These are phyloP conservation scores for Fusarium vanettenii DNA, from an alignment of 2,329 filamentous ascomycete genomes.

Conservation along the genomic window DNA sequence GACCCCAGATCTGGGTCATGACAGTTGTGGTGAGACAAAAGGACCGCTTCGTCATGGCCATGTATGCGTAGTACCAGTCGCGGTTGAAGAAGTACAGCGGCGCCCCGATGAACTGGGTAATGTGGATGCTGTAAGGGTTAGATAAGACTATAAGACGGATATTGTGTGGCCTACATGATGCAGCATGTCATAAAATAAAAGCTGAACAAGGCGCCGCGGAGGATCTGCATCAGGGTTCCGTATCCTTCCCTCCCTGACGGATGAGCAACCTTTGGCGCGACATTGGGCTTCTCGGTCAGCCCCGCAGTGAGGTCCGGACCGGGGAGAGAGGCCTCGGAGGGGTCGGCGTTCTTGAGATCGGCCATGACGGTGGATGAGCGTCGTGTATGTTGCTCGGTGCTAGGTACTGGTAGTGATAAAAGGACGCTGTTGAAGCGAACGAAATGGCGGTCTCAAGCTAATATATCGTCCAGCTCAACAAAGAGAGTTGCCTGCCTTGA, in stretches of 20 bases:
- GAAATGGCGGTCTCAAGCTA: constrained; percentile 4
- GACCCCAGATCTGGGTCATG: constrained; percentile 89
- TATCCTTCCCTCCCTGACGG: constrained; percentile 68
- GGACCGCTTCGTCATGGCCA: constrained; percentile 86
- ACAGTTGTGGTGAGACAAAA: constrained; percentile 83
- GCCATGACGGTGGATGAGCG: constrained; percentile 38
- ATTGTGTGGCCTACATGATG: constrained; percentile 56
- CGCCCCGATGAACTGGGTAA: constrained; percentile 80
- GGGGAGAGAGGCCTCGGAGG: constrained; percentile 42
- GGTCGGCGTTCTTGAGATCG: constrained; percentile 34
- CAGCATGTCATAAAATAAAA: constrained; percentile 65
- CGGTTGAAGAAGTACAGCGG: constrained; percentile 82
- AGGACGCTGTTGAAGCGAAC: not conserved
- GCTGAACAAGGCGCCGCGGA: constrained; percentile 64
- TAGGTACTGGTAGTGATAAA: not conserved
- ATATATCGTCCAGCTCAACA: constrained; percentile 24
- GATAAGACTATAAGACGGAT: constrained; percentile 12
- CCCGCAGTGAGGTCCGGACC: constrained; percentile 46
- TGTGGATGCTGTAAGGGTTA: constrained; percentile 63
- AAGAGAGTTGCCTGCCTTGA: constrained; percentile 13
- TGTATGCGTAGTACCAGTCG: constrained; percentile 85
- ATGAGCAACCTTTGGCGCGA: constrained; percentile 49
- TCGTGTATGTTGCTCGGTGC: constrained; percentile 5
- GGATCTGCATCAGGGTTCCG: constrained; percentile 59
- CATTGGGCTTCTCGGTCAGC: constrained; percentile 30